A percentile compares a stretch with the other conserved stretches of the same genome.
These are phyloP conservation scores for Calonectria hawksworthii DNA, from an alignment of 2,329 filamentous ascomycete genomes.

Conservation along the genomic window DNA sequence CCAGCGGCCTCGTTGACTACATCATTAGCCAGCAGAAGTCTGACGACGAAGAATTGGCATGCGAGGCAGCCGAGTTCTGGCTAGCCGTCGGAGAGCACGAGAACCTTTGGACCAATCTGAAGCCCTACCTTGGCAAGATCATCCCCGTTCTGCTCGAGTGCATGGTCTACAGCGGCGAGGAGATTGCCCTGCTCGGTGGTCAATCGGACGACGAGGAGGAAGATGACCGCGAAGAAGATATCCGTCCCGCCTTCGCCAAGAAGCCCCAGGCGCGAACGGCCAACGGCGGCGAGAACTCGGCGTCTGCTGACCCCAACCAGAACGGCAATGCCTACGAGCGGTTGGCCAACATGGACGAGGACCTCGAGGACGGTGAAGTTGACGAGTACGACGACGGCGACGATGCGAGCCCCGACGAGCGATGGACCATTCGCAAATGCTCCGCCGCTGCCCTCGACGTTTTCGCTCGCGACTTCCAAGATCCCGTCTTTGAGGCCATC, in stretches of 20 bases:
- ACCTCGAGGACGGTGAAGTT: slow-evolving; percentile 90
- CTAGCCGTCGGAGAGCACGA: slow-evolving; percentile 92
- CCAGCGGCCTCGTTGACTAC: slow-evolving; percentile 90
- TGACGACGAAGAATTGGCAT: slow-evolving; percentile 89
- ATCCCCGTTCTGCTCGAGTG: slow-evolving; percentile 92
- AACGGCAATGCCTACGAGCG: slow-evolving; percentile 71
- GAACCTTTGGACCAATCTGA: slow-evolving; percentile 80
- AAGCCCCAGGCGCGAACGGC: slow-evolving; percentile 70
- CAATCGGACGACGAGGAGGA: slow-evolving; percentile 92
- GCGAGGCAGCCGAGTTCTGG: slow-evolving; percentile 98
- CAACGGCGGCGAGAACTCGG: slow-evolving; percentile 64
- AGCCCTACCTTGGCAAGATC: slow-evolving; percentile 84
- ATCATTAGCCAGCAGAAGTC: slow-evolving; percentile 91
- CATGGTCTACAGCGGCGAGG: slow-evolving; percentile 97
- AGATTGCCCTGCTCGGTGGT: slow-evolving; percentile 86
- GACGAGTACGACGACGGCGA: slow-evolving; percentile 82
- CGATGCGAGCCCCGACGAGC: slow-evolving; percentile 87
- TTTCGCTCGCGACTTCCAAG: slow-evolving; percentile 90
- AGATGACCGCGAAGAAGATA: slow-evolving; percentile 90
- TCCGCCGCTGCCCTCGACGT: slow-evolving; percentile 96
- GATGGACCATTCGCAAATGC: slow-evolving; percentile 97
- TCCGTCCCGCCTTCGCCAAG: slow-evolving; percentile 93
- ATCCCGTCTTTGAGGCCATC: slow-evolving; percentile 90
- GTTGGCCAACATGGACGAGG: slow-evolving; percentile 74
- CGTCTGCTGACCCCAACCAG: slow-evolving; percentile 64